phyloP scores from a whole-genome alignment of 2,329 filamentous ascomycete species.

The Ascocoryne sarcoides region DNA sequence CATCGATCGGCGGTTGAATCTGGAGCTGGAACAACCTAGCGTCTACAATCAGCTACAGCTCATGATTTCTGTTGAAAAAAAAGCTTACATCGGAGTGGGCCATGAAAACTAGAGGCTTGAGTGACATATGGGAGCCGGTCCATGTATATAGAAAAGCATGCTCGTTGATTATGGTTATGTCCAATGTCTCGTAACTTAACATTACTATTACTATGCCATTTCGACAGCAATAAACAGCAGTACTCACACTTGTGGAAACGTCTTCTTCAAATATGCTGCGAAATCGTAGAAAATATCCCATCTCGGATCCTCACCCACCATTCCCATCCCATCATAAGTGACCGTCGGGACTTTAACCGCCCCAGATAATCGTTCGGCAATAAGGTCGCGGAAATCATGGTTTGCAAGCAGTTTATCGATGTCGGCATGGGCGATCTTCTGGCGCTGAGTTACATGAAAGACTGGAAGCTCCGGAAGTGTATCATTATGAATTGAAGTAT shows the following conservation, averaged over 20 bases:
- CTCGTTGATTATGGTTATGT: conserved; percentile 43
- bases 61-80: too few relatives aligned
- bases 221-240: not conserved
- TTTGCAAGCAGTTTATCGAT: too few relatives aligned
- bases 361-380: conserved; percentile 30
- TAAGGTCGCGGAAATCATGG: too few relatives aligned
- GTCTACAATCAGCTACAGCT: too few relatives aligned
- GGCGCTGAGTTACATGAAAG: too few relatives aligned
- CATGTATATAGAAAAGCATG: conserved; percentile 54
- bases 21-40: conserved; percentile 45
- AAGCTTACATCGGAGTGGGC: conserved; percentile 49
- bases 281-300: conserved; percentile 46
- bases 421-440: too few relatives aligned
- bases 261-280: conserved; percentile 37
- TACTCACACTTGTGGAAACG: conserved; percentile 43
- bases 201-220: not conserved
- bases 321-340: conserved; percentile 47
- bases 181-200: conserved; percentile 14
- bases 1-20: conserved; percentile 2
- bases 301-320: conserved; percentile 43
- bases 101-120: conserved; percentile 46
- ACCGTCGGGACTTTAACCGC: conserved; percentile 47
- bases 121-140: conserved; percentile 40
- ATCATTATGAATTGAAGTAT: too few relatives aligned
- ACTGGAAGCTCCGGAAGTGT: too few relatives aligned